Evolutionary conservation across 176 grass and related monocot species (phyloP).

Genomic region (Zea mays): DNA sequence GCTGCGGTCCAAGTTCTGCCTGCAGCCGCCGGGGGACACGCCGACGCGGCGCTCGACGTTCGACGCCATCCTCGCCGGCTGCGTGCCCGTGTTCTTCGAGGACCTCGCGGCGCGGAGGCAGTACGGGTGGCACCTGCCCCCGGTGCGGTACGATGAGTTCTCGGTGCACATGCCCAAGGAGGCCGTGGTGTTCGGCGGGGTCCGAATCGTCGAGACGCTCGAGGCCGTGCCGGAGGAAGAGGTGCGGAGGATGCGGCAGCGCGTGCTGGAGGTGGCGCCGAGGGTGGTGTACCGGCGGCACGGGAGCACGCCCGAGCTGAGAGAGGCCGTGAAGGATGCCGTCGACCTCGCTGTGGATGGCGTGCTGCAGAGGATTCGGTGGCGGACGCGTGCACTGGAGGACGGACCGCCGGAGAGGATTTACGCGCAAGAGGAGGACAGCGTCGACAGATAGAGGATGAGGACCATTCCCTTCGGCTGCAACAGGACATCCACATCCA

Average conservation of each 20-base stretch:
- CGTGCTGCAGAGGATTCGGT: conserved; percentile 52
- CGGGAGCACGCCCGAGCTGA: conserved; percentile 49
- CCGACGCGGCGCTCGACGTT: conserved; percentile 66
- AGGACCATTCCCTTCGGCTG: not conserved
- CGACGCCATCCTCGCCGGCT: conserved; percentile 64
- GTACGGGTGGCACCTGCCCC: conserved; percentile 71
- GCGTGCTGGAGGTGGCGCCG: conserved; percentile 51
- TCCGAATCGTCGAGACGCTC: conserved; percentile 36
- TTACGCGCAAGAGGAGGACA: conserved; percentile 53
- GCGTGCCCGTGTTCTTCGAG: conserved; percentile 77
- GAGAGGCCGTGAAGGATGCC: conserved; percentile 47
- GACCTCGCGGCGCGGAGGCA: conserved; percentile 52
- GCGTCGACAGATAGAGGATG: conserved; percentile 27
- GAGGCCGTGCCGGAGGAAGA: conserved; percentile 44
- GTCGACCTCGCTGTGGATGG: conserved; percentile 75
- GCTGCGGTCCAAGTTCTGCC: conserved; percentile 55
- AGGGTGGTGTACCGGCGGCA: conserved; percentile 59
- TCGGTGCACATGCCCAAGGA: conserved; percentile 62
- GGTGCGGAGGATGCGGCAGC: conserved; percentile 59
- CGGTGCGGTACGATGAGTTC: conserved; percentile 55
- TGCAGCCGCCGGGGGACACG: conserved; percentile 67
- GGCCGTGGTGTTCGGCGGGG: conserved; percentile 55
- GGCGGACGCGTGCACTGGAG: conserved; percentile 49
- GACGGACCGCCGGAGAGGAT: conserved; percentile 51
- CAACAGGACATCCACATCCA: no score